phyloP scores from a whole-genome alignment of 805 yeast species.

The Metschnikowia shivogae region DNA sequence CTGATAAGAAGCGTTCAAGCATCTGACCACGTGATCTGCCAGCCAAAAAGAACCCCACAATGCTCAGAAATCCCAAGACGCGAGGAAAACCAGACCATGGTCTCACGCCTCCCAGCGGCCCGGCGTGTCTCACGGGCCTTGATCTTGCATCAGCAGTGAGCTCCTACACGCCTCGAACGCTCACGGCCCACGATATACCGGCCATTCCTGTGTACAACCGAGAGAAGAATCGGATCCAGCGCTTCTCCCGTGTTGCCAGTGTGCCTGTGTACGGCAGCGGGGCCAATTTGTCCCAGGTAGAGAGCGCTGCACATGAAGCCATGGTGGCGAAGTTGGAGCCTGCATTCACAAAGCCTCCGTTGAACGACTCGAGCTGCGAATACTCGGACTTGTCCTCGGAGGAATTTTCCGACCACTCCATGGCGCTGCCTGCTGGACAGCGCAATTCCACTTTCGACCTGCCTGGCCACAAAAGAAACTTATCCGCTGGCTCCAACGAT shows the following conservation, averaged over 20 bases:
- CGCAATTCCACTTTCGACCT: slow-evolving; percentile 3
- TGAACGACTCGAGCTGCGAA: neutral
- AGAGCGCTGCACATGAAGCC: no score
- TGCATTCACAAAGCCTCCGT: neutral
- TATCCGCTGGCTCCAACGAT: neutral
- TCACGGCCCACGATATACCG: slow-evolving; percentile 23
- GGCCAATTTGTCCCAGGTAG: neutral
- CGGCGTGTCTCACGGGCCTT: slow-evolving; percentile 10
- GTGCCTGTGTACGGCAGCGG: slow-evolving; percentile 1
- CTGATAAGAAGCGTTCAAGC: no score
- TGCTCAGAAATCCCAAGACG: slow-evolving; percentile 10
- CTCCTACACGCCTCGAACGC: slow-evolving; percentile 25
- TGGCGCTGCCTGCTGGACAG: neutral
- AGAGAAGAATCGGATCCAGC: slow-evolving; percentile 20
- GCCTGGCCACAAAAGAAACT: neutral
- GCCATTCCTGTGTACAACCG: slow-evolving; percentile 22
- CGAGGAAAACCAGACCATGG: slow-evolving; percentile 1
- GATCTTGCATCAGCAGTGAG: slow-evolving; percentile 28
- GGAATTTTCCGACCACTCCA: neutral
- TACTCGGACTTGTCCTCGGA: slow-evolving; percentile 1
- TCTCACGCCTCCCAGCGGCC: slow-evolving; percentile 4
- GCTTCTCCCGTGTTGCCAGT: slow-evolving; percentile 12
- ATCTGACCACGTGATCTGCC: no score
- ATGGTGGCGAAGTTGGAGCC: no score
- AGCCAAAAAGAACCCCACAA: neutral